These are phyloP conservation scores for Westerdykella ornata DNA, from an alignment of 2,329 filamentous ascomycete genomes.

Conservation along the genomic window DNA sequence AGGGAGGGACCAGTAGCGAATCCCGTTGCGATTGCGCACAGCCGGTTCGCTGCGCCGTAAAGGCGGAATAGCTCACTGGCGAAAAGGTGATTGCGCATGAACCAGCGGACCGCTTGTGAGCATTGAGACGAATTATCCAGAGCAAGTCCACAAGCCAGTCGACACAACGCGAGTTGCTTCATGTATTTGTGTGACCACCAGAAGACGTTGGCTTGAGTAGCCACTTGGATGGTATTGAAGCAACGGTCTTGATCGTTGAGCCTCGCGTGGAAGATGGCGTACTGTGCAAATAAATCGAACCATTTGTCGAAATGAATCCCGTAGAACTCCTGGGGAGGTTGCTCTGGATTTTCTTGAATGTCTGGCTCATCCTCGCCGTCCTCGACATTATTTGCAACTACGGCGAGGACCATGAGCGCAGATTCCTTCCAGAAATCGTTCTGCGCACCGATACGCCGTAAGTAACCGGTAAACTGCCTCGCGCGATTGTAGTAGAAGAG, in stretches of 20 bases:
- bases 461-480: conserved; percentile 37
- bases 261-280: conserved; percentile 69
- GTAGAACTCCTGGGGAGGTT: conserved; percentile 55
- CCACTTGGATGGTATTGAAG: conserved; percentile 73
- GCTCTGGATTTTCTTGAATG: conserved; percentile 22
- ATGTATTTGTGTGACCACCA: conserved; percentile 60
- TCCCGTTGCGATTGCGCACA: conserved; percentile 65
- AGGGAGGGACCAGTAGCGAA: conserved; percentile 77
- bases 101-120: conserved; percentile 68
- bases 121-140: conserved; percentile 71
- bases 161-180: conserved; percentile 60
- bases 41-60: conserved; percentile 68
- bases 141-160: conserved; percentile 76
- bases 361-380: conserved; percentile 26
- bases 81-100: conserved; percentile 76
- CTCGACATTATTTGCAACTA: conserved; percentile 30
- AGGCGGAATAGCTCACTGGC: conserved; percentile 77
- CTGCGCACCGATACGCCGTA: conserved; percentile 22
- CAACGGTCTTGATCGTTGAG: conserved; percentile 61
- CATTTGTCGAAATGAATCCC: conserved; percentile 76
- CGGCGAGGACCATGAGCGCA: conserved; percentile 30
- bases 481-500: conserved; percentile 50
- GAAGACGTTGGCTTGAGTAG: conserved; percentile 76
- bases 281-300: conserved; percentile 86
- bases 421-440: conserved; percentile 33